A percentile compares a stretch with the other conserved stretches of the same genome.
Conservation (phyloP, 1,139 yeast genomes). For the Protomyces inundatus region DNA sequence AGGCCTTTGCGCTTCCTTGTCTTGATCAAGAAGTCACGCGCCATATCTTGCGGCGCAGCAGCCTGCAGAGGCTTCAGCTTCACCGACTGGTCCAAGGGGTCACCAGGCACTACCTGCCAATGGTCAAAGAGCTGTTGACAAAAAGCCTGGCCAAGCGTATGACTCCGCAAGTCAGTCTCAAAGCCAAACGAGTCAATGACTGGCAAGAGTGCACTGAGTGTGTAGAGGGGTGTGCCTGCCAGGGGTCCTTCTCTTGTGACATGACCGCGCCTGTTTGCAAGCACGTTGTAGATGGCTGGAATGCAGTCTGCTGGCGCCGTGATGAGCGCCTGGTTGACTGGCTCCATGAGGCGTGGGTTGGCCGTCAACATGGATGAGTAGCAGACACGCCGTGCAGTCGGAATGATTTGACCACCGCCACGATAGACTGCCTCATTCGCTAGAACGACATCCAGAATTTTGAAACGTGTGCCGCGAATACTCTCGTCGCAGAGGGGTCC, state of each 20-base stretch:
- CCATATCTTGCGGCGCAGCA: constrained; percentile 62
- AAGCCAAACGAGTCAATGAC: constrained; percentile 87
- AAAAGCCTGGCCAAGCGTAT: constrained; percentile 73
- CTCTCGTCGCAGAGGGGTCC: constrained; percentile 92
- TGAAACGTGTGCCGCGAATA: constrained; percentile 64
- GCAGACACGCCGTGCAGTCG: constrained; percentile 79
- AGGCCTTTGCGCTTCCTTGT: constrained; percentile 81
- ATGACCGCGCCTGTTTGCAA: constrained; percentile 65
- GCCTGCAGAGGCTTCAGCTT: constrained; percentile 67
- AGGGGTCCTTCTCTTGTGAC: constrained; percentile 52
- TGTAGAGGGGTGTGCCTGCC: constrained; percentile 67
- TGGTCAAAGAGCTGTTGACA: constrained; percentile 59
- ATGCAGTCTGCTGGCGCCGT: constrained; percentile 51
- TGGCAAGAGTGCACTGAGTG: constrained; percentile 64
- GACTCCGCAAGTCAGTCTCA: constrained; percentile 74
- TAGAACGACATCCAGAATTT: constrained; percentile 57
- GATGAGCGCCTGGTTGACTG: constrained; percentile 61
- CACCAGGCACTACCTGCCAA: constrained; percentile 84
- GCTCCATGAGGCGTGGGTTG: constrained; percentile 75
- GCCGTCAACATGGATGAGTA: constrained; percentile 77
- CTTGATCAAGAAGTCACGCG: constrained; percentile 84
- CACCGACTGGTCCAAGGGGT: constrained; percentile 68
- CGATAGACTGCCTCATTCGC: constrained; percentile 49
- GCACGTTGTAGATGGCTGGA: constrained; percentile 48
- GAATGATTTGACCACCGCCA: constrained; percentile 71